phyloP scores from a whole-genome alignment of 192 early-diverging fungal species.

The Dissophora globulifera region DNA sequence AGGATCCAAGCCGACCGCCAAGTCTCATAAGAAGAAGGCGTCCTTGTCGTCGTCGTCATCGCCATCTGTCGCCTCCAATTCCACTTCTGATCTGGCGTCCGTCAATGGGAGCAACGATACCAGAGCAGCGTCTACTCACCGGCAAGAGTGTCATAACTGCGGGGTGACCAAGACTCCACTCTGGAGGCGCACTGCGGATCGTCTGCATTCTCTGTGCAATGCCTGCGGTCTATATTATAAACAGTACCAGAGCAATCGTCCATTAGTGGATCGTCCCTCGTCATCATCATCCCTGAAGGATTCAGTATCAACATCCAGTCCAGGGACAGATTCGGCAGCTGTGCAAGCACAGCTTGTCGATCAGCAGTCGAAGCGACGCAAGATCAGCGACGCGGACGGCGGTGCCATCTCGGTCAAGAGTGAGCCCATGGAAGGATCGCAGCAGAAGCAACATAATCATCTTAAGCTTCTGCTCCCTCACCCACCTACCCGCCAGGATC shows the following conservation, averaged over 20 bases:
- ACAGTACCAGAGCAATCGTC: constrained; percentile 87
- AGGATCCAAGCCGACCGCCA: background rate
- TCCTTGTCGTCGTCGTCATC: background rate
- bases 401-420: constrained; percentile 6
- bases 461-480: constrained; percentile 37
- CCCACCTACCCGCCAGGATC: constrained; percentile 7
- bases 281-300: no score
- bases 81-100: background rate
- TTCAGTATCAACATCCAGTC: background rate
- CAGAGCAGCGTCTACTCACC: constrained; percentile 9
- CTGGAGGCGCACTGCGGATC: constrained; percentile 85
- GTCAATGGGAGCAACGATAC: background rate
- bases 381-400: constrained; percentile 8
- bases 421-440: constrained; percentile 12
- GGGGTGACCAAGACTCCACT: constrained; percentile 88
- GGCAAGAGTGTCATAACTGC: constrained; percentile 72
- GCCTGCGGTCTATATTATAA: constrained; percentile 97
- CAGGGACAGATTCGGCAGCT: background rate
- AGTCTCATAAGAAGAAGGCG: constrained; percentile 4
- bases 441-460: constrained; percentile 5
- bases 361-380: constrained; percentile 24
- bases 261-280: constrained; percentile 57
- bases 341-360: background rate
- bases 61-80: background rate
- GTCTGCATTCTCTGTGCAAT: constrained; percentile 89